Conservation (phyloP, 1,284 basidiomycete genomes). For the Wallemia ichthyophaga region DNA sequence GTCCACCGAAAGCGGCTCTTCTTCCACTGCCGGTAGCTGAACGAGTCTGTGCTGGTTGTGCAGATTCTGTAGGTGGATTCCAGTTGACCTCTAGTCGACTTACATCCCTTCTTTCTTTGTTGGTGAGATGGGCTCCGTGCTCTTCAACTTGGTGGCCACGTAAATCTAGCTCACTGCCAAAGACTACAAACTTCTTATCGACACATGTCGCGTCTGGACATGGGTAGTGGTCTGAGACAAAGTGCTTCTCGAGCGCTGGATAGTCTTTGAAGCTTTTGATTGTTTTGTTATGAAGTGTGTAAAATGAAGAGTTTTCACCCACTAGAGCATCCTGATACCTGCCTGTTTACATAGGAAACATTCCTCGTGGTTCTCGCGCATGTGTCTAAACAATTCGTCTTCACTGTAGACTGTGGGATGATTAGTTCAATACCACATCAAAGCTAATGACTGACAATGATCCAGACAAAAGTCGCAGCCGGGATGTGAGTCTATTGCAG, state of each 20-base stretch:
- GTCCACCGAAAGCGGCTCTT: slow-evolving; percentile 12
- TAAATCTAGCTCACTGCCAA: slow-evolving; percentile 56
- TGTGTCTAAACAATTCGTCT: slow-evolving; percentile 79
- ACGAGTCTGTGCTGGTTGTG: slow-evolving; percentile 19
- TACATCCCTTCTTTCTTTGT: slow-evolving; percentile 44
- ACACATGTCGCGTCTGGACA: slow-evolving; percentile 47
- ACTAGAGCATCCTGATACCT: slow-evolving; percentile 59
- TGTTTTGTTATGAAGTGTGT: slow-evolving; percentile 2
- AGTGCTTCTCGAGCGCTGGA: slow-evolving; percentile 36
- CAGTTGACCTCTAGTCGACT: slow-evolving; percentile 29
- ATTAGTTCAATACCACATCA: neutral
- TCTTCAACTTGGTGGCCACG: slow-evolving; percentile 70
- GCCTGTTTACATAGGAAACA: slow-evolving; percentile 75
- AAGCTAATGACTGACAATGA: neutral
- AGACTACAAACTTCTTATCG: slow-evolving; percentile 79
- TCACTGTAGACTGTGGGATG: slow-evolving; percentile 27
- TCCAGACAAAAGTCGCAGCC: neutral
- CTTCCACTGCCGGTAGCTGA: slow-evolving; percentile 6
- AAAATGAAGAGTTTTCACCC: slow-evolving; percentile 15
- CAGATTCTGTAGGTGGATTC: slow-evolving; percentile 38
- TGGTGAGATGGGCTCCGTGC: slow-evolving; percentile 50
- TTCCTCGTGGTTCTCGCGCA: slow-evolving; percentile 80
- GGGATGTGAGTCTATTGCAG: slow-evolving; percentile 4
- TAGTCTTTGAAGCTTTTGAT: slow-evolving; percentile 42
- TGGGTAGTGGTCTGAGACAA: slow-evolving; percentile 36